phyloP scores from a whole-genome alignment of 1,284 basidiomycete species.

The Puccinia triticina region DNA sequence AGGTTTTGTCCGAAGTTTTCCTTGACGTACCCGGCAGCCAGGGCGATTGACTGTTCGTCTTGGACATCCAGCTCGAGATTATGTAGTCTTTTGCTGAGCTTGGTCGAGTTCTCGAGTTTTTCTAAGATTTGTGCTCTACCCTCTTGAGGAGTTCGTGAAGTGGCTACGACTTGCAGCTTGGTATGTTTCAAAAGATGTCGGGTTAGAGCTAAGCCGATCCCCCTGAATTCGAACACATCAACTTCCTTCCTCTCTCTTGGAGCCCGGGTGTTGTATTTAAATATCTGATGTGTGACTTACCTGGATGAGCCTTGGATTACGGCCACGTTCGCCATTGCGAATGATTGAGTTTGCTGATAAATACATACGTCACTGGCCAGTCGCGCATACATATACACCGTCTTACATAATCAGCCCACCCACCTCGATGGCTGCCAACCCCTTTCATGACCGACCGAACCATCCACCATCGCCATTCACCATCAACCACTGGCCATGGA shows the following conservation, averaged over 20 bases:
- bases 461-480: not conserved
- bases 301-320: constrained; percentile 49
- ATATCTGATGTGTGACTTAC: not conserved
- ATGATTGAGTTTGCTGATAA: not conserved
- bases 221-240: constrained; percentile 1
- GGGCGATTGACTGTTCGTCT: constrained; percentile 55
- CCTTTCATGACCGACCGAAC: too few relatives aligned
- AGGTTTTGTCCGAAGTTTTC: constrained; percentile 56
- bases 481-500: constrained; percentile 7
- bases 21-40: constrained; percentile 54
- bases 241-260: not conserved
- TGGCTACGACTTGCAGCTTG: constrained; percentile 56
- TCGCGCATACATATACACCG: too few relatives aligned
- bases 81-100: constrained; percentile 53
- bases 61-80: constrained; percentile 56
- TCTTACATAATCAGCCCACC: not conserved
- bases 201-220: constrained; percentile 41
- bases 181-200: constrained; percentile 55
- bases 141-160: constrained; percentile 55
- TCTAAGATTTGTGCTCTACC: constrained; percentile 56
- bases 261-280: not conserved
- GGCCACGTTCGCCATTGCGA: constrained; percentile 37
- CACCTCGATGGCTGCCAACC: not conserved
- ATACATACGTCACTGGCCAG: not conserved
- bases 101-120: constrained; percentile 12